These are phyloP conservation scores for Hirsutella minnesotensis DNA, from an alignment of 2,329 filamentous ascomycete genomes.

Conservation along the genomic window DNA sequence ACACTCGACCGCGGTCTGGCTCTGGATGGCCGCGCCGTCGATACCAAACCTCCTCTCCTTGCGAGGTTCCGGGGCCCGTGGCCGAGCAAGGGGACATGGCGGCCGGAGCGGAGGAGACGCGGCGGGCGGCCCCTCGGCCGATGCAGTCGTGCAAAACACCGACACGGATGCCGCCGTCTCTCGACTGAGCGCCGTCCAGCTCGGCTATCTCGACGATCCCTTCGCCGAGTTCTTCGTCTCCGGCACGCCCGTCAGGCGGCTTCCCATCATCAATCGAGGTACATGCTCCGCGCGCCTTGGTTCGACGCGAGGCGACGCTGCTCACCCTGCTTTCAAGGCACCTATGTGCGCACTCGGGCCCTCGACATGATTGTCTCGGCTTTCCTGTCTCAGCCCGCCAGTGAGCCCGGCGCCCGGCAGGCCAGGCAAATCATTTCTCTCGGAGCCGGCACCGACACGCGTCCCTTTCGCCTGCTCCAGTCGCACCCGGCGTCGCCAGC, in stretches of 20 bases:
- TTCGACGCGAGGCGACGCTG: neutral
- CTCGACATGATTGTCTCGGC: conserved; percentile 65
- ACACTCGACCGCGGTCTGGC: neutral
- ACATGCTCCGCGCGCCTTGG: conserved; percentile 10
- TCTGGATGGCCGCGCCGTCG: conserved; percentile 52
- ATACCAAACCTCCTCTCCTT: conserved; percentile 69
- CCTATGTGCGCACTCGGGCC: conserved; percentile 79
- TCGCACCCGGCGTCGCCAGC: conserved; percentile 15
- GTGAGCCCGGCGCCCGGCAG: conserved; percentile 11
- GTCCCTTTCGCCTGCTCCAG: conserved; percentile 64
- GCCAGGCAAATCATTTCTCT: conserved; percentile 76
- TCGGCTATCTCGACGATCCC: conserved; percentile 74
- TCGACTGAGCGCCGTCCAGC: conserved; percentile 72
- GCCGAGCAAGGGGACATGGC: conserved; percentile 26
- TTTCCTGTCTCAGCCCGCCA: conserved; percentile 45
- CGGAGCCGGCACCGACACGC: conserved; percentile 87
- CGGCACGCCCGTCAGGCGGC: conserved; percentile 45
- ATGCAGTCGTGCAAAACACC: conserved; percentile 73
- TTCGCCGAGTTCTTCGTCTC: conserved; percentile 64
- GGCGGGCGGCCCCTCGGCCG: conserved; percentile 38
- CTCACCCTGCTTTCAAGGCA: conserved; percentile 41
- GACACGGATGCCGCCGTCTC: conserved; percentile 87
- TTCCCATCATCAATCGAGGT: conserved; percentile 95
- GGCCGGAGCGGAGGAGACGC: conserved; percentile 24
- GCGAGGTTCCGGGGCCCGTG: conserved; percentile 21